Base-by-base conservation (phyloP, 768 basidiomycete species). In the Baorangia bicolor region DNA sequence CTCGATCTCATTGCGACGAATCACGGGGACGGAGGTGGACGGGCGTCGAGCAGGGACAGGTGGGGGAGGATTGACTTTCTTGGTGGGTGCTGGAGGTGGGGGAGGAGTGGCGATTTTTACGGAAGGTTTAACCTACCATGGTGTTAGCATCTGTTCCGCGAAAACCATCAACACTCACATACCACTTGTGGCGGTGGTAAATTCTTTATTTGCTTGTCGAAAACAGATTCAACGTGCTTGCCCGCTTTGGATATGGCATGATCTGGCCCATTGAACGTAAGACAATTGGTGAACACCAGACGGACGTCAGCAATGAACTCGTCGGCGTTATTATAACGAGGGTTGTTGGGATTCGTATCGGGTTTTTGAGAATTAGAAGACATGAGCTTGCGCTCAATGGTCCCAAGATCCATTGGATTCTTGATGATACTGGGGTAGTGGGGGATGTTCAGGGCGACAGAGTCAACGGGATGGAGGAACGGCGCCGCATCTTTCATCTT, bases 231-330 rank as follows among this genome's bases (percentile, higher is more conserved):
- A 9, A 98, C 72, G 28, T 86, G 84, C 64, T 88, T 89, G 14
- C 91, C 96, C 79, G 88, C 89, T n/a, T 72, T 68, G 3, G 85
- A 81, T 41, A 98, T 81, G 28, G 78, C 74, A 68, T 98, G 95
- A 49, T 94, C 91, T 3, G 88, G 87, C 2, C 97, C 97, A 69
- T 99, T 99, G 81, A 98, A 99, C 3, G 85, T 86, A 40, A 85
- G 72, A 55, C 90, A 91, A 66, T 99, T 99, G 59, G 81, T 80
- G 74, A 95, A 94, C 56, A 98, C 88, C 52, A 91, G 79, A 44
- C 91, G 85, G 39, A 99, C 85, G 69, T 99, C 97, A 20, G 76
- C 74, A 35, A 88, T 78, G 66, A 98, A 94, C 63, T 95, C 90
- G 49, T 92, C 87, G 5, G 86, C 84, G 55, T 70, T 84, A 49